Conservation (phyloP, 306 rosid species). For the Alnus glutinosa region DNA sequence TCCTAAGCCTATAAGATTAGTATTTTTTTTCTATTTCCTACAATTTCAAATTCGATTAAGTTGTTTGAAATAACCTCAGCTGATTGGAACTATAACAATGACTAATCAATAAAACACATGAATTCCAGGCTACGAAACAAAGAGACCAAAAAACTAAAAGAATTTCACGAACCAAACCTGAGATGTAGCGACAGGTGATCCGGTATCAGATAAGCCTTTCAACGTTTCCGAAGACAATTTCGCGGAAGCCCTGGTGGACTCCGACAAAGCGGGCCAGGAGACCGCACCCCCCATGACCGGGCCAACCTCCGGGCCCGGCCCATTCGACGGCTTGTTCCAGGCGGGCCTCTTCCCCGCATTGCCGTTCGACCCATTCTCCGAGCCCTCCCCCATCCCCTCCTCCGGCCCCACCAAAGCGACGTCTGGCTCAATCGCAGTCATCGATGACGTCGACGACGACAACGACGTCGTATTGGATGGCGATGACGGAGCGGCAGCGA, state of each 20-base stretch:
- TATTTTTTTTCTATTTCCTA: background rate
- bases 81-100: conserved; percentile 1
- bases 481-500: conserved; percentile 39
- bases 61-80: background rate
- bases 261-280: conserved; percentile 74
- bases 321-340: conserved; percentile 75
- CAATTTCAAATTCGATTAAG: background rate
- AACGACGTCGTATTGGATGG: conserved; percentile 1
- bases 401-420: conserved; percentile 19
- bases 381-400: conserved; percentile 43
- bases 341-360: conserved; percentile 59
- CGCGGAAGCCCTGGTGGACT: conserved; percentile 48
- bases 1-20: too few relatives aligned
- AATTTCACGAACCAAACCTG: conserved; percentile 56
- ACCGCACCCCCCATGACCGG: conserved; percentile 71
- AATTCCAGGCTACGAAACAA: background rate
- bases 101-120: background rate
- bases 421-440: conserved; percentile 36
- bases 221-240: conserved; percentile 57
- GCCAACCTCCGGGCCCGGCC: conserved; percentile 44
- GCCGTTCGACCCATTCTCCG: conserved; percentile 37
- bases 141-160: background rate
- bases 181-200: conserved; percentile 39
- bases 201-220: conserved; percentile 53
- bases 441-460: background rate